Evolutionary conservation across 768 basidiomycete species (phyloP).

Genomic region (Chalciporus sphaerocephalus): DNA sequence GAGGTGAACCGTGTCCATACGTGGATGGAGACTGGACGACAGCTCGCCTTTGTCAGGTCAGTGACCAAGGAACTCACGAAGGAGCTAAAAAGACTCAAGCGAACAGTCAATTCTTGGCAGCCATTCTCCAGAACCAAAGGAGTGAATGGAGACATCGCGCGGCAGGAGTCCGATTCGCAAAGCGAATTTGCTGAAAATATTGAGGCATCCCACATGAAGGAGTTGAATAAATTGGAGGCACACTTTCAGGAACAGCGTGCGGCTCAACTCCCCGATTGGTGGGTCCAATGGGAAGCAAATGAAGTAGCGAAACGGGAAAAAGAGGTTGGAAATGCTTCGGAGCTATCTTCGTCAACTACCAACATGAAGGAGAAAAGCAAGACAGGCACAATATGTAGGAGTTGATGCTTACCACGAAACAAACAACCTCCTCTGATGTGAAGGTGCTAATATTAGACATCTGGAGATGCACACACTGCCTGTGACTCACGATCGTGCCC

Average conservation of each 20-base stretch:
- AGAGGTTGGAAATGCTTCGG: no score
- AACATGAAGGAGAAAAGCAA: background rate
- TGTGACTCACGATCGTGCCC: background rate
- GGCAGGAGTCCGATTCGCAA: no score
- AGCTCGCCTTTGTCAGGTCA: conserved; percentile 25
- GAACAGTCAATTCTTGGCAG: background rate
- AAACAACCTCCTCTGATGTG: no score
- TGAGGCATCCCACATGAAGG: conserved; percentile 17
- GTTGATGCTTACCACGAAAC: no score
- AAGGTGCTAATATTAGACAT: no score
- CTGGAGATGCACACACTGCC: no score
- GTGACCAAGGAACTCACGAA: no score
- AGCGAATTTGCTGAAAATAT: no score
- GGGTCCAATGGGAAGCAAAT: conserved; percentile 28
- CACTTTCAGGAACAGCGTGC: conserved; percentile 25
- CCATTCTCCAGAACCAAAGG: background rate
- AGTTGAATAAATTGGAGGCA: conserved; percentile 19
- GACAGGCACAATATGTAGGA: no score
- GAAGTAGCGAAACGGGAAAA: conserved; percentile 9
- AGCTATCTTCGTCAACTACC: no score
- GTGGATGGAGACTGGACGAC: conserved; percentile 37
- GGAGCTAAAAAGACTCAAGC: no score
- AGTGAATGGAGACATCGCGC: no score
- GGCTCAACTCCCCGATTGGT: conserved; percentile 25
- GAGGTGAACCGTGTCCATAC: conserved; percentile 32